Evolutionary conservation across 1,284 basidiomycete species (phyloP).

Genomic region (Sanghuangporus weigelae): DNA sequence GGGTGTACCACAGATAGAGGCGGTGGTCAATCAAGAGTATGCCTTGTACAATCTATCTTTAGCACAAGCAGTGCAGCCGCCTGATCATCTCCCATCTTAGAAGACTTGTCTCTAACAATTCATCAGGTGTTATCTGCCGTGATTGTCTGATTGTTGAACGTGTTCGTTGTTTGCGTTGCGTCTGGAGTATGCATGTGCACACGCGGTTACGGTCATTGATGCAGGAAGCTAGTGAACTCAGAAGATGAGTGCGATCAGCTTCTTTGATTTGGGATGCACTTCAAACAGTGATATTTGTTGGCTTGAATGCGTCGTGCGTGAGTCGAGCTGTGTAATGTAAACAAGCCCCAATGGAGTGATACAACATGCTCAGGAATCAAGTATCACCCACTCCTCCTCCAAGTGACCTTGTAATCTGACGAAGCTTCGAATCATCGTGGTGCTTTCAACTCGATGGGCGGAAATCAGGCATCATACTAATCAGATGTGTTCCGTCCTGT

Average conservation of each 20-base stretch:
- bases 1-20: background rate
- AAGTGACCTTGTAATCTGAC: no score
- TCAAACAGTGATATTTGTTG: background rate
- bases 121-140: background rate
- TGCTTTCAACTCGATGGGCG: no score
- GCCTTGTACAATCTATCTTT: background rate
- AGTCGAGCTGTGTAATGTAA: background rate
- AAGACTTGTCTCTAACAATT: background rate
- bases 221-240: background rate
- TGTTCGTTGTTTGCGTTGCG: background rate
- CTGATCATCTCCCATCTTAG: background rate
- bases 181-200: background rate
- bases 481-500: no score
- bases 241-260: background rate
- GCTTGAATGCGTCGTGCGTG: background rate
- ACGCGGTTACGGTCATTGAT: background rate
- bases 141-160: background rate
- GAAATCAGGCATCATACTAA: no score
- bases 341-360: no score
- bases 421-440: no score
- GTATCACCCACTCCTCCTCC: no score
- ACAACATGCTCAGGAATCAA: no score
- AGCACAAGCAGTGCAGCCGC: background rate
- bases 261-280: background rate
- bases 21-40: background rate